Base-by-base conservation (phyloP, 1,284 basidiomycete species). In the Pyrrhoderma noxium region DNA sequence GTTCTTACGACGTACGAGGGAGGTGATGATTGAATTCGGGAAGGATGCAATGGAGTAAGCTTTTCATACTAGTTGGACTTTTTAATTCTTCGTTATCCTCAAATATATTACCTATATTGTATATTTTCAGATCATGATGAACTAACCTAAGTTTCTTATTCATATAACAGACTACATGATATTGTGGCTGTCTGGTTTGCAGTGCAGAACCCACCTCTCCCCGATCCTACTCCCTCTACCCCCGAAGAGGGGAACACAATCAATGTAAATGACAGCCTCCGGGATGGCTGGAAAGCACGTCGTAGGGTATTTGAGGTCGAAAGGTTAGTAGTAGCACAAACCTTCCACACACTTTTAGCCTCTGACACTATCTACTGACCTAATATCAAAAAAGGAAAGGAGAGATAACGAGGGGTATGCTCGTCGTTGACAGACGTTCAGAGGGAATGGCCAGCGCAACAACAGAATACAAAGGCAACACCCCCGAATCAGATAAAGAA, bases 121-220 rank as follows among this genome's bases (percentile, higher is more conserved):
- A n/a, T n/a, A n/a, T n/a, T n/a, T n/a, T n/a, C n/a, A n/a, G n/a
- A n/a, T n/a, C n/a, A n/a, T n/a, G n/a, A n/a, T n/a, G n/a, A n/a
- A n/a, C n/a, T n/a, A n/a, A n/a, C n/a, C n/a, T n/a, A n/a, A n/a
- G n/a, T n/a, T n/a, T n/a, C n/a, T n/a, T n/a, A n/a, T n/a, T n/a
- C n/a, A 16, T 40, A 5, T 5, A 9, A 11, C 35, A 52, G 50
- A 21, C 75, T 94, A 59, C 89, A 92, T 57, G 89, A 92, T 59
- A 82, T 89, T 47, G 79, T 80, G 11, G 82, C 86, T 2, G 75
- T 91, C n/a, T 91, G 85, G 84, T 88, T 79, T 62, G 83, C 85
- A 0, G 78, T 86, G 14, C 71, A 75, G 51, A 81, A 85, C 56
- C 82, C 82, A 11, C 80, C 82, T 5, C 61, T 67, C 23, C 25